These are phyloP conservation scores for Candida rishiriensis DNA, from an alignment of 805 yeast species.

Conservation along the genomic window DNA sequence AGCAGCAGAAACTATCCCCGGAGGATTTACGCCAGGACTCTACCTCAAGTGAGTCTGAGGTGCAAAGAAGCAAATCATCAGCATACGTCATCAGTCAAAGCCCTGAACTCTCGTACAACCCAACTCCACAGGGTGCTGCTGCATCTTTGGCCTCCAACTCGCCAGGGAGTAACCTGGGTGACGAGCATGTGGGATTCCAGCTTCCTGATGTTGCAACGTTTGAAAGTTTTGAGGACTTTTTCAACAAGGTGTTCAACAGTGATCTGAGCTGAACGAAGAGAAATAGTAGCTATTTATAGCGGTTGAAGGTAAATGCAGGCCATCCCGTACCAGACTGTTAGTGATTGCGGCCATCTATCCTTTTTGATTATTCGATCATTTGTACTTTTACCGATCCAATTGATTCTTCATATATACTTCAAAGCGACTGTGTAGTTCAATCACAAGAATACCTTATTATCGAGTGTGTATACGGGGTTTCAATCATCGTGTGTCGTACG, in stretches of 20 bases:
- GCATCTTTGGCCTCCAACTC: slow-evolving; percentile 1
- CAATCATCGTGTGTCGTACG: too few species aligned
- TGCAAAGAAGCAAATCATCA: not conserved
- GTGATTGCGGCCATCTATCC: too few species aligned
- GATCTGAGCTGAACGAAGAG: slow-evolving; percentile 3
- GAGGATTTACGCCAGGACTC: slow-evolving; percentile 15
- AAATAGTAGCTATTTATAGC: too few species aligned
- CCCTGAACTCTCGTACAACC: slow-evolving; percentile 1
- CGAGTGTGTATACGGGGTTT: too few species aligned
- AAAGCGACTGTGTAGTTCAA: too few species aligned
- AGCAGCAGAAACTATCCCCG: slow-evolving; percentile 18
- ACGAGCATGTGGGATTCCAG: slow-evolving; percentile 6
- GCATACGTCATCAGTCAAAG: not conserved
- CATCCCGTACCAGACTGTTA: too few species aligned
- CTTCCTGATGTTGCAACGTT: slow-evolving; percentile 47
- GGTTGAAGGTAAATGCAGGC: too few species aligned
- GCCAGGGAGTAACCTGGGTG: slow-evolving; percentile 5
- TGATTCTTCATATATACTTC: too few species aligned
- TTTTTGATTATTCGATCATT: too few species aligned
- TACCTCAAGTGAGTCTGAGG: not conserved
- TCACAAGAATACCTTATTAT: too few species aligned
- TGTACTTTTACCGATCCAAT: too few species aligned
- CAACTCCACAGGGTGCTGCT: not conserved
- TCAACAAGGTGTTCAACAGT: slow-evolving; percentile 36
- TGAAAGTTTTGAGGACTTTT: slow-evolving; percentile 53